Conservation (phyloP, 768 basidiomycete genomes). For the Lentinula sp. region DNA sequence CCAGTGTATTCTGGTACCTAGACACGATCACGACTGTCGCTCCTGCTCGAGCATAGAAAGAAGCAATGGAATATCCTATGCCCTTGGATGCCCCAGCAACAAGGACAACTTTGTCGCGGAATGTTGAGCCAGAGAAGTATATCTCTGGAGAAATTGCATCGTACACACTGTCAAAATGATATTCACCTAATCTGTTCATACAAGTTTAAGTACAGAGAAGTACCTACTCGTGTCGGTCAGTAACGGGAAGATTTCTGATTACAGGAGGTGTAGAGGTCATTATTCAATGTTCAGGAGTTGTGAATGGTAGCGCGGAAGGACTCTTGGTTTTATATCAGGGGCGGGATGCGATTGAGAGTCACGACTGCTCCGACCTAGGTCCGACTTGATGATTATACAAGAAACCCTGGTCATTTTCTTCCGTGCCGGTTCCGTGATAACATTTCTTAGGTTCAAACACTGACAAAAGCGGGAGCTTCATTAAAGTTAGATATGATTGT, state of each 20-base stretch:
- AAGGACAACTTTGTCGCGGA: slow-evolving; percentile 20
- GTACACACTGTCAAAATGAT: slow-evolving; percentile 11
- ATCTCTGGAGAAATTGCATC: slow-evolving; percentile 19
- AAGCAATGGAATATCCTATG: slow-evolving; percentile 19
- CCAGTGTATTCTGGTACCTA: slow-evolving; percentile 11
- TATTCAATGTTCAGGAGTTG: neutral
- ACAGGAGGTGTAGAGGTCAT: neutral
- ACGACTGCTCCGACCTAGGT: neutral
- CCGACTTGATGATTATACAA: neutral
- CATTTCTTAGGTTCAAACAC: too few relatives aligned
- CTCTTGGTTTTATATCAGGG: neutral
- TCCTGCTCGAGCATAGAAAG: slow-evolving; percentile 19
- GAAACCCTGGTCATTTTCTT: neutral
- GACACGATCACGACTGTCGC: slow-evolving; percentile 17
- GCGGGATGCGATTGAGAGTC: too few relatives aligned
- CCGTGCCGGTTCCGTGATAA: neutral
- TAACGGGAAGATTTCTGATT: neutral
- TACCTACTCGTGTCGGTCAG: neutral
- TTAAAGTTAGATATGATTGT: too few relatives aligned
- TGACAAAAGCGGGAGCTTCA: too few relatives aligned
- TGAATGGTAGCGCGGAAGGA: neutral
- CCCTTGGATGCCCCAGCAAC: slow-evolving; percentile 20
- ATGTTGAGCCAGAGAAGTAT: slow-evolving; percentile 8
- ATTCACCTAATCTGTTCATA: neutral
- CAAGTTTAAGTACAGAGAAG: neutral